phyloP scores from a whole-genome alignment of 768 basidiomycete species.

The Trametes villosa region DNA sequence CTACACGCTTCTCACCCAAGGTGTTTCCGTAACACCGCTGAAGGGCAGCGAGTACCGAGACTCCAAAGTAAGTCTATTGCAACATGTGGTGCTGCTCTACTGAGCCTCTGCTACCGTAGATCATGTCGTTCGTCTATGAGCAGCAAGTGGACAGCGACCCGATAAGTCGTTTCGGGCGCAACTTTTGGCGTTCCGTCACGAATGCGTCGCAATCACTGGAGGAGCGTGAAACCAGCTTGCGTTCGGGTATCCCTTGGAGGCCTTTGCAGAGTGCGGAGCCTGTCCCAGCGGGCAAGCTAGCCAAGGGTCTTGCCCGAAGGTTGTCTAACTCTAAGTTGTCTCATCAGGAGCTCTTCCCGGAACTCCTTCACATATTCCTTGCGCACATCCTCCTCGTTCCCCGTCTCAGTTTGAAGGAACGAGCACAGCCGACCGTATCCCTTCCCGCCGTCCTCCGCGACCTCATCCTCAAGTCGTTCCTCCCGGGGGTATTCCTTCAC shows the following conservation, averaged over 20 bases:
- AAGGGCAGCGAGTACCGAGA: slow-evolving; percentile 62
- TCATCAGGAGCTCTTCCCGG: background rate
- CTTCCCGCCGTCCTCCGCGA: slow-evolving; percentile 32
- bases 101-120: slow-evolving; percentile 39
- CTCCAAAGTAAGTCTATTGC: slow-evolving; percentile 51
- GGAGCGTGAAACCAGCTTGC: slow-evolving; percentile 8
- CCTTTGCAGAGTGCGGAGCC: slow-evolving; percentile 4
- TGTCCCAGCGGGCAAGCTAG: background rate
- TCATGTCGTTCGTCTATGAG: slow-evolving; percentile 61
- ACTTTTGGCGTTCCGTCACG: slow-evolving; percentile 26
- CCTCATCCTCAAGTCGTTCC: slow-evolving; percentile 42
- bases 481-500: slow-evolving; percentile 44
- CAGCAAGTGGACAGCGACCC: slow-evolving; percentile 30
- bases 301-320: background rate
- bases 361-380: slow-evolving; percentile 43
- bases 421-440: slow-evolving; percentile 37
- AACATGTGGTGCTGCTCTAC: no score
- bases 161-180: slow-evolving; percentile 13
- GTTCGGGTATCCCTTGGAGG: background rate
- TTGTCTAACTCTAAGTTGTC: background rate
- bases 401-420: slow-evolving; percentile 41
- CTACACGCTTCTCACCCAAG: slow-evolving; percentile 50
- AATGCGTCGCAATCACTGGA: slow-evolving; percentile 20
- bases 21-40: slow-evolving; percentile 55
- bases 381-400: slow-evolving; percentile 46